Conservation (phyloP, 768 basidiomycete genomes). For the Leccinum subtestaceum region DNA sequence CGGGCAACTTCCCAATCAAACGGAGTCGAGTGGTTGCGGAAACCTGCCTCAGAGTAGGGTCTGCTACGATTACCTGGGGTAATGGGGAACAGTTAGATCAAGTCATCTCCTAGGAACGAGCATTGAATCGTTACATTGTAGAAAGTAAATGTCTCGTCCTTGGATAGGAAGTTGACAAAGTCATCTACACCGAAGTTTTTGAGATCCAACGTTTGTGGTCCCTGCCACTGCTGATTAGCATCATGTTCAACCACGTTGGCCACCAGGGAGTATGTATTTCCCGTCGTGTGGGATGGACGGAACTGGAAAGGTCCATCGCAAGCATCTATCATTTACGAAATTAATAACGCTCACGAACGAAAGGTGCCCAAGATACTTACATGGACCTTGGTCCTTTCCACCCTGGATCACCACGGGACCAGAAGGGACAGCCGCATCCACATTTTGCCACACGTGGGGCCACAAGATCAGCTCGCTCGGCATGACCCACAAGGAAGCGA, state of each 20-base stretch:
- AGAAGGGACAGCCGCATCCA: not conserved
- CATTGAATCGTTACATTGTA: conserved; percentile 1
- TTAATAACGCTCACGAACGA: not conserved
- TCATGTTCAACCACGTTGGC: conserved; percentile 3
- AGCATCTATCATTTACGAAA: not conserved
- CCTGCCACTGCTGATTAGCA: not conserved
- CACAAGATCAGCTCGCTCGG: not conserved
- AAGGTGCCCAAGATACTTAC: not conserved
- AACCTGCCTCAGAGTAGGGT: conserved; percentile 8
- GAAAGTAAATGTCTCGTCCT: not conserved
- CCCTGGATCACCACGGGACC: not conserved
- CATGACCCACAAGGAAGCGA: not conserved
- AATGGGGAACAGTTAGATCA: not conserved
- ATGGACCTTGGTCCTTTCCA: not conserved
- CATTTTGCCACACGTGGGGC: not conserved
- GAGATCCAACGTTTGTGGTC: not conserved
- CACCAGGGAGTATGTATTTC: conserved; percentile 6
- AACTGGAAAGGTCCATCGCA: not conserved
- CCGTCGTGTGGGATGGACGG: conserved; percentile 5
- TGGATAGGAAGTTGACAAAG: not conserved
- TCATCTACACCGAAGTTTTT: not conserved
- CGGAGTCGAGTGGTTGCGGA: conserved; percentile 10
- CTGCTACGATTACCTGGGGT: conserved; percentile 7
- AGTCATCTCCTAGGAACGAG: not conserved
- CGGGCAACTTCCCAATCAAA: not conserved